Conservation (phyloP, 2,329 filamentous ascomycete species). For the Pseudohalonectria lignicola region DNA sequence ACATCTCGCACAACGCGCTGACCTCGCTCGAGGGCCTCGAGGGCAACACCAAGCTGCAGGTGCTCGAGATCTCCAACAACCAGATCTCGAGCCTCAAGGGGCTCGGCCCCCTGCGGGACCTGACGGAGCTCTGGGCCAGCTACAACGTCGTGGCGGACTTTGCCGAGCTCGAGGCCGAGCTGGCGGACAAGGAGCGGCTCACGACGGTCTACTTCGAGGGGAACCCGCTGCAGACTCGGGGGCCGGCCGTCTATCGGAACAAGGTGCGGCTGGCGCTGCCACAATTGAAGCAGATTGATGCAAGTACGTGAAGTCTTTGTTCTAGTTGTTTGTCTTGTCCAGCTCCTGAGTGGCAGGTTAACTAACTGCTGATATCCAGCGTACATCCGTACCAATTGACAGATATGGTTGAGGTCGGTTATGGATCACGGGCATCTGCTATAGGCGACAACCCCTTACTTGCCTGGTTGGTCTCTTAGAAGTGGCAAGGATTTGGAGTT, state of each 20-base stretch:
- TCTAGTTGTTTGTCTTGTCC: neutral
- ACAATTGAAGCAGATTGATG: constrained; percentile 88
- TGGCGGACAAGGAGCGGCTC: constrained; percentile 68
- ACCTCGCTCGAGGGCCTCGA: constrained; percentile 65
- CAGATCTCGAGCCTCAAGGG: constrained; percentile 65
- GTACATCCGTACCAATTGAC: too few species aligned
- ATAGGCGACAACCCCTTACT: too few species aligned
- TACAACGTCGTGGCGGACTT: constrained; percentile 78
- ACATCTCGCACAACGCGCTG: constrained; percentile 91
- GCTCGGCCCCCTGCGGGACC: constrained; percentile 52
- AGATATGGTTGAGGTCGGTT: too few species aligned
- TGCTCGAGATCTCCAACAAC: constrained; percentile 87
- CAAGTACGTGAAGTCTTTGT: constrained; percentile 45
- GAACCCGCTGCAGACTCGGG: constrained; percentile 72
- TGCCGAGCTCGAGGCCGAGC: constrained; percentile 63
- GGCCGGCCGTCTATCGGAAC: constrained; percentile 82
- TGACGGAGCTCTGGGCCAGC: constrained; percentile 92
- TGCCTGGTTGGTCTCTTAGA: too few species aligned
- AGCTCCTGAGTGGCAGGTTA: neutral
- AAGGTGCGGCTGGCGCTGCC: constrained; percentile 84
- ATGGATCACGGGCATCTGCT: too few species aligned
- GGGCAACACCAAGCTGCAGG: constrained; percentile 53
- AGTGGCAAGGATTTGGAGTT: too few species aligned
- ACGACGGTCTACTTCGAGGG: constrained; percentile 95
- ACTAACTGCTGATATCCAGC: neutral